Base-by-base conservation (phyloP, 306 rosid species). In the Trifolium pratense region DNA sequence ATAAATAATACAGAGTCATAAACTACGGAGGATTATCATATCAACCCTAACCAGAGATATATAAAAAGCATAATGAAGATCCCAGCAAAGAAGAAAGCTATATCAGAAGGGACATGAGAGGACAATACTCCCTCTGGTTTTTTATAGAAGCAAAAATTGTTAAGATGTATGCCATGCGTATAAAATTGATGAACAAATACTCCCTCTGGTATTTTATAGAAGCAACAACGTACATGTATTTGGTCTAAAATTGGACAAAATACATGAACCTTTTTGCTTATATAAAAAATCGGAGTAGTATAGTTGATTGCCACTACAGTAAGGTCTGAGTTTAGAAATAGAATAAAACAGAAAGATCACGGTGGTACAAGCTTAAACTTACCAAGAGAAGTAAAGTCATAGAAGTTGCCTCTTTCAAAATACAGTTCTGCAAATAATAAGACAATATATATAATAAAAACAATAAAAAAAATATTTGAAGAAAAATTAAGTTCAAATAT, bases 361-460 rank as follows among this genome's bases (percentile, higher is more conserved):
- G 65, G 53, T 3, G 9, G 55, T 29, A 52, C 16, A 68, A 48
- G 21, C 55, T 48, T 48, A 68, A 74, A 83, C 45, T 83, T 71
- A 93, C 98, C 98, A 20, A 93, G 98, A 68, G 98, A 93, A 77
- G 98, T 93, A 43, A 93, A 93, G 84, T 93, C 98, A 78, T 93
- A 93, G 75, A 88, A 92, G 68, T 90, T 93, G 78, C 97, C 97
- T 79, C 90, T 87, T 84, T 93, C 97, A 21, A 90, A 90, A 82
- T 89, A 93, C 90, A 93, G 86, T 86, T 93, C 98, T 93, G 93
- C 89, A 75, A 62, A 17, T 9, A 71, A 51, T 32, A 20, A 12
- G 9, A 8, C 21, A 31, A 43, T 1, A 43, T 43, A 40, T 40
- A 40, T 40, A 11, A 40, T 40, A 40, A 3, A 11, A 39, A 39